Evolutionary conservation across 2,329 filamentous ascomycete species (phyloP).

Genomic region (Aspergillus felis): DNA sequence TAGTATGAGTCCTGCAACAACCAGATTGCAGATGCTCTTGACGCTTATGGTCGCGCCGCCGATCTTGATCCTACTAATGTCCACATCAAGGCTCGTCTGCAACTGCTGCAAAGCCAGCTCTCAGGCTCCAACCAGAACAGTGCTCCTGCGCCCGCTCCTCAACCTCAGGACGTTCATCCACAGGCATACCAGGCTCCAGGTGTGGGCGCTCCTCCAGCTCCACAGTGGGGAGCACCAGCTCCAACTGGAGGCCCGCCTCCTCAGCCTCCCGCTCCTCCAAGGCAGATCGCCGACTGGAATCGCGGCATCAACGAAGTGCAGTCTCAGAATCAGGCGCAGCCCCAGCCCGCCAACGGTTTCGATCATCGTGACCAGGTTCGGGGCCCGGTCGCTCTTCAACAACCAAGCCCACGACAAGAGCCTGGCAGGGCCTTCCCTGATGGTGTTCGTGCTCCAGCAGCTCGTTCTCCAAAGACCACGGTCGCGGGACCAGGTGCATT

Average conservation of each 20-base stretch:
- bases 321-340: conserved; percentile 44
- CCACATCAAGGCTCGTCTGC: conserved; percentile 92
- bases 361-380: conserved; percentile 73
- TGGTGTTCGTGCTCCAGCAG: conserved; percentile 52
- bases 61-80: conserved; percentile 90
- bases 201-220: conserved; percentile 76
- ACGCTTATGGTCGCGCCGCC: conserved; percentile 90
- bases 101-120: conserved; percentile 76
- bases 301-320: conserved; percentile 74
- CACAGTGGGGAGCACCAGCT: conserved; percentile 82
- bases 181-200: conserved; percentile 85
- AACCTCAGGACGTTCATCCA: conserved; percentile 93
- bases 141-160: conserved; percentile 67
- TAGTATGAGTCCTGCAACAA: conserved; percentile 99
- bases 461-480: conserved; percentile 59
- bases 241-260: conserved; percentile 43
- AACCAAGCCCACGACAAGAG: conserved; percentile 73
- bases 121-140: conserved; percentile 65
- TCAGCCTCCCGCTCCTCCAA: conserved; percentile 62
- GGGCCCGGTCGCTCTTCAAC: conserved; percentile 64
- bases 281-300: conserved; percentile 58
- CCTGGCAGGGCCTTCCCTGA: conserved; percentile 67
- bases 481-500: conserved; percentile 52
- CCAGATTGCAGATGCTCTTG: conserved; percentile 91
- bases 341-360: conserved; percentile 63